A percentile compares a stretch with the other conserved stretches of the same genome.
Conservation (phyloP, 495 filamentous ascomycete species). For the Patellaria atrata region DNA sequence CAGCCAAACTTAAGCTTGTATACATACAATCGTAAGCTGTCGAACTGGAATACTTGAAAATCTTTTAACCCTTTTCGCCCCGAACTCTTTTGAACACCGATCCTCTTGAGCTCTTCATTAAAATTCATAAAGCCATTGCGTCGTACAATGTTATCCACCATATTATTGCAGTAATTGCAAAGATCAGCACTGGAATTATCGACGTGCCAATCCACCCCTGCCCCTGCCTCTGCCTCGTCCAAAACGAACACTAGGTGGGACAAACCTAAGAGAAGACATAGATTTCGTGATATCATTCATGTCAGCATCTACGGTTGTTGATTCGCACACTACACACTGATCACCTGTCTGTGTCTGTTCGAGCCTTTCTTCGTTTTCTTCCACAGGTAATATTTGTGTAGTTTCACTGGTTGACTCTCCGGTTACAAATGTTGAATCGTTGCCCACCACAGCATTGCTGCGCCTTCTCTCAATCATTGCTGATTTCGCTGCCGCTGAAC, state of each 20-base stretch:
- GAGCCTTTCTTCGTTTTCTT: neutral
- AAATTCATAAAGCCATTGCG: too few species aligned
- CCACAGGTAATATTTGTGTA: too few species aligned
- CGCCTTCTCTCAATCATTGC: neutral
- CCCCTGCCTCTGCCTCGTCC: slow-evolving; percentile 46
- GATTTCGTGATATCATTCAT: slow-evolving; percentile 61
- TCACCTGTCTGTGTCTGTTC: too few species aligned
- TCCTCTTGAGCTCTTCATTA: too few species aligned
- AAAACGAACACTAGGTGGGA: slow-evolving; percentile 63
- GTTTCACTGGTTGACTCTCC: neutral
- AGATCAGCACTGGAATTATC: slow-evolving; percentile 3
- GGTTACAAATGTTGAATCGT: neutral
- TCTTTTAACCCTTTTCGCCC: too few species aligned
- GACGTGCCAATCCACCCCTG: slow-evolving; percentile 25
- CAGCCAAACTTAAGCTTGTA: too few species aligned
- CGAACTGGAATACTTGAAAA: too few species aligned
- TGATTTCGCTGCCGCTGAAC: slow-evolving; percentile 37
- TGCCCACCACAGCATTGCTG: slow-evolving; percentile 1
- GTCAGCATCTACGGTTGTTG: slow-evolving; percentile 35
- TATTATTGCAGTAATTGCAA: neutral
- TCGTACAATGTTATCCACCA: too few species aligned
- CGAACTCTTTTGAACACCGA: too few species aligned
- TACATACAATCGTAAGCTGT: too few species aligned
- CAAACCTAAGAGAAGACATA: slow-evolving; percentile 72
- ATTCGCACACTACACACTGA: slow-evolving; percentile 12